Percentiles rank a stretch among this genome's conserved stretches.
phyloP scores from a whole-genome alignment of 169 alveolate species.

The Amoebophrya sp. region DNA sequence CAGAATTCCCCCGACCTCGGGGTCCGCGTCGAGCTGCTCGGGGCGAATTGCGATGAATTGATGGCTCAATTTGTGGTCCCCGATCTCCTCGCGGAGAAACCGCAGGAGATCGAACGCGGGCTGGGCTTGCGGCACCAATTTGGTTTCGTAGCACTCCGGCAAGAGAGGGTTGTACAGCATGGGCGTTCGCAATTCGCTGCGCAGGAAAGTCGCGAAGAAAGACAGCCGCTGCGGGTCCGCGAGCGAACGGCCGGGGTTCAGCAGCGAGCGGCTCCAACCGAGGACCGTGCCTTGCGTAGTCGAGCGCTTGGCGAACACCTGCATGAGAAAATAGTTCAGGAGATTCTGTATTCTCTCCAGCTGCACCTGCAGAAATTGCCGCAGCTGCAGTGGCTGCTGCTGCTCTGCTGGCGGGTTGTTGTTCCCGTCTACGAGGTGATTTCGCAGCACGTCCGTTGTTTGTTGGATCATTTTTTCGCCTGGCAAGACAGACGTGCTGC shows the following conservation, averaged over 20 bases:
- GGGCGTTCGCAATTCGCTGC: not conserved
- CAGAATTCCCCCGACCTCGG: not conserved
- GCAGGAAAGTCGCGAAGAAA: not conserved
- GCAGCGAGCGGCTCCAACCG: not conserved
- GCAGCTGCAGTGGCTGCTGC: not conserved
- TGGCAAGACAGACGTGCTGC: not conserved
- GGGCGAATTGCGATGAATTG: constrained; percentile 7
- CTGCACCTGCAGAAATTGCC: not conserved
- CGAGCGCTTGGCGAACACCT: not conserved
- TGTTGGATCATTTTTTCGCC: not conserved
- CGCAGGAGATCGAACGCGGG: not conserved
- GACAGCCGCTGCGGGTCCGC: not conserved
- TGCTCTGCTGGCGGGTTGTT: not conserved
- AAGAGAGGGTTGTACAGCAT: not conserved
- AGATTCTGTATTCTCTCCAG: not conserved
- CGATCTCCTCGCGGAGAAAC: not conserved
- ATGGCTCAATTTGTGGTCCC: not conserved
- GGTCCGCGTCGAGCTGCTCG: not conserved
- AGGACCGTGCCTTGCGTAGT: constrained; percentile 16
- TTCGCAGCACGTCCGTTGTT: not conserved
- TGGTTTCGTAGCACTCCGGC: not conserved
- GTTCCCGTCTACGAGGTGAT: not conserved
- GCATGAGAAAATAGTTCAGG: not conserved
- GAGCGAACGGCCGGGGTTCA: not conserved
- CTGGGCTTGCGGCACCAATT: not conserved